Conservation (phyloP, 2,329 filamentous ascomycete species). For the Cercospora berteroae region DNA sequence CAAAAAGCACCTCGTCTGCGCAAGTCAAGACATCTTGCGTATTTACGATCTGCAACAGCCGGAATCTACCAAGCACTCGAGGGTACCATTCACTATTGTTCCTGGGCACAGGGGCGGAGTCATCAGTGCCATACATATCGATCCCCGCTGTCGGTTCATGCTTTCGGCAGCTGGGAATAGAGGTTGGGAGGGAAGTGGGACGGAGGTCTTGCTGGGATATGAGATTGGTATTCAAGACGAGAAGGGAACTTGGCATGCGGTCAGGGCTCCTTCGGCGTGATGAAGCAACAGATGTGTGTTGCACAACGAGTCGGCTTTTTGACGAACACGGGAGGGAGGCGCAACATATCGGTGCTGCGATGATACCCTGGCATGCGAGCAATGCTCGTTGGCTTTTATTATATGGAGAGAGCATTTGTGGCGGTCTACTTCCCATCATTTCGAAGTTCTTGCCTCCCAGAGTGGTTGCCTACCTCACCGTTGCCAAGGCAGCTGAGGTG, state of each 20-base stretch:
- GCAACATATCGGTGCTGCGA: neutral
- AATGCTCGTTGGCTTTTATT: neutral
- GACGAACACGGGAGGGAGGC: neutral
- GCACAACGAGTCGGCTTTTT: neutral
- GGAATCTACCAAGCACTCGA: constrained; percentile 64
- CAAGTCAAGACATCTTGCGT: constrained; percentile 87
- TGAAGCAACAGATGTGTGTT: neutral
- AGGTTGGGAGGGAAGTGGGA: constrained; percentile 85
- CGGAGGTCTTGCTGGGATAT: constrained; percentile 90
- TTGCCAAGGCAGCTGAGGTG: neutral
- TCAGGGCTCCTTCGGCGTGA: constrained; percentile 16
- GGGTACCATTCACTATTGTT: constrained; percentile 92
- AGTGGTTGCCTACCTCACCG: neutral
- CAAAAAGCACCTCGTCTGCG: constrained; percentile 85
- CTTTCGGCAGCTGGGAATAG: constrained; percentile 86
- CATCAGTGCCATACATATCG: constrained; percentile 80
- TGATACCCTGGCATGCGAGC: neutral
- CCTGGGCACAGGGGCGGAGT: constrained; percentile 87
- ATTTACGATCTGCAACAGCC: constrained; percentile 78
- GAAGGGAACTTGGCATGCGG: constrained; percentile 33
- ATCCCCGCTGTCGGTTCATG: constrained; percentile 86
- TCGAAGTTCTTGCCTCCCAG: neutral
- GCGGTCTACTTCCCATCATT: neutral
- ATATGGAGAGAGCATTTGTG: too few species aligned
- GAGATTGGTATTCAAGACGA: constrained; percentile 61